phyloP scores from a whole-genome alignment of 225 moss, liverwort and hornwort species.

The Physcomitrellopsis africana region DNA sequence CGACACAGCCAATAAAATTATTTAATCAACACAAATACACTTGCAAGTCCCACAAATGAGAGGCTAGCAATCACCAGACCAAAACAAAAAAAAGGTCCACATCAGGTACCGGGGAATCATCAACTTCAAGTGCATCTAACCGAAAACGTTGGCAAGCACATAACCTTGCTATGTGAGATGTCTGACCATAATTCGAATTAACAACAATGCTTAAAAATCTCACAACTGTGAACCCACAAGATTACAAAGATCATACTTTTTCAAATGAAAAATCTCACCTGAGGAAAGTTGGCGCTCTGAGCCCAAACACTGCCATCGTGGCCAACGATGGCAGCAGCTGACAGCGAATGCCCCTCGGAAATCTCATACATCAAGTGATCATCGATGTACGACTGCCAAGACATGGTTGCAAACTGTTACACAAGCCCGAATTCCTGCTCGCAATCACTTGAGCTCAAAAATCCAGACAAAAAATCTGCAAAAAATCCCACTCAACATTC shows the following conservation, averaged over 20 bases:
- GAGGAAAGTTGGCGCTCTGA: slow-evolving; percentile 52
- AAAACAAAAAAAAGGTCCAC: too few species aligned
- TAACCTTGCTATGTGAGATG: too few species aligned
- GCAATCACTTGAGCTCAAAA: neutral
- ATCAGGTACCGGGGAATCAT: too few species aligned
- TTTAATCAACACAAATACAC: too few species aligned
- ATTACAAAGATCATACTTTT: neutral
- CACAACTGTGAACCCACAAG: neutral
- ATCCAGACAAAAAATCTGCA: slow-evolving; percentile 3
- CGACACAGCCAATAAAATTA: too few species aligned
- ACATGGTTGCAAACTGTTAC: slow-evolving; percentile 54
- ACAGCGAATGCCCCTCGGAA: slow-evolving; percentile 35
- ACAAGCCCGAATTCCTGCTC: slow-evolving; percentile 24
- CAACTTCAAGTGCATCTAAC: too few species aligned
- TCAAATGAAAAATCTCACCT: slow-evolving; percentile 33
- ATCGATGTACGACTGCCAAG: slow-evolving; percentile 80
- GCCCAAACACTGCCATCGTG: slow-evolving; percentile 79
- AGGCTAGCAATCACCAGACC: too few species aligned
- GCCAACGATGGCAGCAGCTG: slow-evolving; percentile 72
- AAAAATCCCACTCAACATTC: neutral
- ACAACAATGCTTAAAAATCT: neutral
- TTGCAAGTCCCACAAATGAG: too few species aligned
- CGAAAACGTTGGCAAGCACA: too few species aligned
- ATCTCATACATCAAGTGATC: slow-evolving; percentile 72
- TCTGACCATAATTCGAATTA: too few species aligned